Conservation (phyloP, 805 yeast species). For the Lipomyces spencermartinsiae region DNA sequence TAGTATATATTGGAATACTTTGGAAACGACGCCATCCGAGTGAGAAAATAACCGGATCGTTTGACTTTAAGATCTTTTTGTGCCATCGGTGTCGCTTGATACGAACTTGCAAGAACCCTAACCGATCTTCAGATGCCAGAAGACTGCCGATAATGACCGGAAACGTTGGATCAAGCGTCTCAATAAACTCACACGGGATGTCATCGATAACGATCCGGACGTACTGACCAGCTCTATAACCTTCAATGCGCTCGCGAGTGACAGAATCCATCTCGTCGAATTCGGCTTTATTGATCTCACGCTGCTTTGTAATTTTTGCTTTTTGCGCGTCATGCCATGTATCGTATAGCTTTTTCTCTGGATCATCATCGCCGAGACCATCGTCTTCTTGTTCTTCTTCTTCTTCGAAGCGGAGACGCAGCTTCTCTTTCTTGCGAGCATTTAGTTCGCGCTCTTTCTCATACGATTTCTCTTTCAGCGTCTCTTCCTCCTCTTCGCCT, state of each 20-base stretch:
- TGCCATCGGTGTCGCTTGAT: constrained; percentile 99
- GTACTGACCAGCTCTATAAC: constrained; percentile 90
- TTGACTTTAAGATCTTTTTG: constrained; percentile 90
- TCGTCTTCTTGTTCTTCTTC: constrained; percentile 64
- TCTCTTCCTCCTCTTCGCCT: constrained; percentile 30
- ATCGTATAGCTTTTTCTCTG: constrained; percentile 80
- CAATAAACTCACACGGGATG: constrained; percentile 88
- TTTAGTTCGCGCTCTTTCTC: constrained; percentile 80
- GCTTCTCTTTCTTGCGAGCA: constrained; percentile 87
- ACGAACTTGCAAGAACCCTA: constrained; percentile 91
- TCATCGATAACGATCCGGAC: constrained; percentile 84
- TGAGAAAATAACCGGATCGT: constrained; percentile 92
- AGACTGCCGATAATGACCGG: constrained; percentile 93
- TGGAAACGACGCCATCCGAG: constrained; percentile 99
- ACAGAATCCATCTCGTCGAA: constrained; percentile 70
- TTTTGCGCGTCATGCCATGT: constrained; percentile 98
- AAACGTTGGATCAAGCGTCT: constrained; percentile 80
- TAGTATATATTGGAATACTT: constrained; percentile 92
- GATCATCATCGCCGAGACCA: constrained; percentile 74
- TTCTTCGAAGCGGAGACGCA: constrained; percentile 87
- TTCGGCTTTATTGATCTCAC: constrained; percentile 84
- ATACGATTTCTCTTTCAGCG: constrained; percentile 50
- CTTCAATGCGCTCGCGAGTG: constrained; percentile 84
- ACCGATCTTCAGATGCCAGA: constrained; percentile 86
- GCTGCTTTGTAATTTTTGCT: constrained; percentile 94